These are phyloP conservation scores for Harringtonia aguacate DNA, from an alignment of 2,329 filamentous ascomycete species.

Conservation along the genomic window DNA sequence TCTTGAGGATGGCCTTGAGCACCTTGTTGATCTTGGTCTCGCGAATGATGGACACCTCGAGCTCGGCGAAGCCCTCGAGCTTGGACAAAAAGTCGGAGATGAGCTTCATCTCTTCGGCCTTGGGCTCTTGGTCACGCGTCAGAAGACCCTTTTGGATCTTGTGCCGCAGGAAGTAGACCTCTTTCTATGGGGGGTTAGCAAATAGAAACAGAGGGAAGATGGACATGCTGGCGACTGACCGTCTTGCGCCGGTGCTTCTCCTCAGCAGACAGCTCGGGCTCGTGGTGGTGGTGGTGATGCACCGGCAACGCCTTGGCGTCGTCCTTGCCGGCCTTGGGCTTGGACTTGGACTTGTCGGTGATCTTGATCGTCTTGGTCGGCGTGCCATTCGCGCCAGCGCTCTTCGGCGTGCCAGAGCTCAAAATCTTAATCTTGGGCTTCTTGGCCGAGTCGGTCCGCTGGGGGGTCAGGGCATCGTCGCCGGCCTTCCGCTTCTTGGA, in stretches of 20 bases:
- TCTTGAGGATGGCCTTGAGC: slow-evolving; percentile 84
- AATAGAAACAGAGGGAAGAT: not conserved
- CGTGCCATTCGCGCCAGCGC: slow-evolving; percentile 28
- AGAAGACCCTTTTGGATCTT: slow-evolving; percentile 92
- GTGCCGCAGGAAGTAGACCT: slow-evolving; percentile 88
- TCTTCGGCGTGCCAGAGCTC: slow-evolving; percentile 37
- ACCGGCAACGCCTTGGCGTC: no score
- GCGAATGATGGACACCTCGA: slow-evolving; percentile 83
- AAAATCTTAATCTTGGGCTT: slow-evolving; percentile 59
- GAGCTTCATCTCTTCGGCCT: slow-evolving; percentile 69
- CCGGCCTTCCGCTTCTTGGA: slow-evolving; percentile 80
- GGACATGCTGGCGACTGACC: slow-evolving; percentile 25
- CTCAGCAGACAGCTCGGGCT: slow-evolving; percentile 46
- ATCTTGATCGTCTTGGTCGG: slow-evolving; percentile 40
- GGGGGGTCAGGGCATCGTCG: slow-evolving; percentile 37
- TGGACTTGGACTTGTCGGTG: slow-evolving; percentile 18
- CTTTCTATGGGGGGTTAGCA: slow-evolving; percentile 35
- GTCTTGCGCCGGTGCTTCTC: slow-evolving; percentile 50
- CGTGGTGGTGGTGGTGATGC: no score
- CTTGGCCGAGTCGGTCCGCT: slow-evolving; percentile 49
- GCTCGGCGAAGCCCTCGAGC: slow-evolving; percentile 66
- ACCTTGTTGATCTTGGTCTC: slow-evolving; percentile 98
- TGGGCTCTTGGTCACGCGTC: slow-evolving; percentile 72
- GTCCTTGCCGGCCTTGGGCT: slow-evolving; percentile 39
- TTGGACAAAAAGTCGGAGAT: slow-evolving; percentile 73